phyloP scores from a whole-genome alignment of 2,329 filamentous ascomycete genomes.

The Fusarium newnesense region DNA sequence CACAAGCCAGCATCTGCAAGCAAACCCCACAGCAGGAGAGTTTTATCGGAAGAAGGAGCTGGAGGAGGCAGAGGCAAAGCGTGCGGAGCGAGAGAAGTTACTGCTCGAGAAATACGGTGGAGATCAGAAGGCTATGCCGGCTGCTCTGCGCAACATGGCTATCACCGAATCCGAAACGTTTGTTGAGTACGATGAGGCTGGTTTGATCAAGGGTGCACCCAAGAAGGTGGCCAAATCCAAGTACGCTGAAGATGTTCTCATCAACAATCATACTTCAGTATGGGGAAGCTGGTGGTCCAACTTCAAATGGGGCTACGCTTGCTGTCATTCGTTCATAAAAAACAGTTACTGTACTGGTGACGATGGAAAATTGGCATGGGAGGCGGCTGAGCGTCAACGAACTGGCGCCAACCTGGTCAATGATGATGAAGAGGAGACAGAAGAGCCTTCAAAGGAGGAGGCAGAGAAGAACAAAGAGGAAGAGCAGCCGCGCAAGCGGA shows the following conservation, averaged over 20 bases:
- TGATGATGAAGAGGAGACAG: constrained; percentile 39
- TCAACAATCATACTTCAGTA: constrained; percentile 91
- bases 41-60: constrained; percentile 82
- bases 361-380: constrained; percentile 82
- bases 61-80: constrained; percentile 76
- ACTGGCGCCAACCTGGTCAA: constrained; percentile 56
- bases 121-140: constrained; percentile 65
- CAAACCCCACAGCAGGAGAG: constrained; percentile 94
- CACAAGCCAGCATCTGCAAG: constrained; percentile 88
- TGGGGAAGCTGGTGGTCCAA: constrained; percentile 99
- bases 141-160: constrained; percentile 71
- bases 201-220: constrained; percentile 87
- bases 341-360: constrained; percentile 98
- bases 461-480: constrained; percentile 48
- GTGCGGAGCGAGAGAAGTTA: constrained; percentile 73
- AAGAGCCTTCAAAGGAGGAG: constrained; percentile 44
- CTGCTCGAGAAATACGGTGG: constrained; percentile 86
- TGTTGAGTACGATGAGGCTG: constrained; percentile 93
- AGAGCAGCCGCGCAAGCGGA: constrained; percentile 71
- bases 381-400: constrained; percentile 75
- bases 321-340: constrained; percentile 92
- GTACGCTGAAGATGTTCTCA: constrained; percentile 86
- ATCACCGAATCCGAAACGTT: constrained; percentile 86
- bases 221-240: constrained; percentile 85
- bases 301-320: constrained; percentile 96